A percentile compares a stretch with the other conserved stretches of the same genome.
Conservation (phyloP, 495 filamentous ascomycete species). For the Penicillium salamii region DNA sequence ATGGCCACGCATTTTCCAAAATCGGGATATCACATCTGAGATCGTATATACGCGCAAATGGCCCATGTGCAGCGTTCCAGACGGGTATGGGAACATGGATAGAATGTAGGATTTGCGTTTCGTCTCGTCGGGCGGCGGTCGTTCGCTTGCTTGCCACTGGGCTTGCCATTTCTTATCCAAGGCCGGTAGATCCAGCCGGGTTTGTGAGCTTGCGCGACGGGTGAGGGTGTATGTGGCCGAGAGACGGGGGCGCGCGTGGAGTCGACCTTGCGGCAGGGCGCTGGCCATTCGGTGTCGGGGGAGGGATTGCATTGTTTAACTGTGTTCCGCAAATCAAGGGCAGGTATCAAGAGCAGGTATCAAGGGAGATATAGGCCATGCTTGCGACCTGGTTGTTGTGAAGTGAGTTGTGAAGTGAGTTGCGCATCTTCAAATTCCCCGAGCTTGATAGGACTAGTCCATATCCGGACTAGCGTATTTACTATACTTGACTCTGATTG, state of each 20-base stretch:
- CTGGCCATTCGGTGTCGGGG: constrained; percentile 28
- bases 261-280: constrained; percentile 20
- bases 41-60: constrained; percentile 90
- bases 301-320: constrained; percentile 27
- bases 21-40: constrained; percentile 78
- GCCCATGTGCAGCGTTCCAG: constrained; percentile 83
- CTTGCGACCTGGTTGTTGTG: not conserved
- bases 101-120: constrained; percentile 70
- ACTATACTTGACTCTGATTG: too few species aligned
- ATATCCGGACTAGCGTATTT: constrained; percentile 26
- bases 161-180: constrained; percentile 76
- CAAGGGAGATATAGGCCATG: not conserved
- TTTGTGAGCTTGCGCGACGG: constrained; percentile 25
- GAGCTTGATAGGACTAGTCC: constrained; percentile 15
- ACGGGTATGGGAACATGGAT: constrained; percentile 93
- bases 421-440: constrained; percentile 24
- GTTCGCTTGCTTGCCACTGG: constrained; percentile 43
- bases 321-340: too few species aligned
- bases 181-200: constrained; percentile 56
- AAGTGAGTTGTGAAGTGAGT: too few species aligned
- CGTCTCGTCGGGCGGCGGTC: constrained; percentile 10
- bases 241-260: constrained; percentile 17
- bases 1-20: constrained; percentile 70
- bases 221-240: constrained; percentile 12
- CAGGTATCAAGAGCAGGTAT: too few species aligned